These are phyloP conservation scores for Rutstroemia sp. DNA, from an alignment of 2,329 filamentous ascomycete species.

Conservation along the genomic window DNA sequence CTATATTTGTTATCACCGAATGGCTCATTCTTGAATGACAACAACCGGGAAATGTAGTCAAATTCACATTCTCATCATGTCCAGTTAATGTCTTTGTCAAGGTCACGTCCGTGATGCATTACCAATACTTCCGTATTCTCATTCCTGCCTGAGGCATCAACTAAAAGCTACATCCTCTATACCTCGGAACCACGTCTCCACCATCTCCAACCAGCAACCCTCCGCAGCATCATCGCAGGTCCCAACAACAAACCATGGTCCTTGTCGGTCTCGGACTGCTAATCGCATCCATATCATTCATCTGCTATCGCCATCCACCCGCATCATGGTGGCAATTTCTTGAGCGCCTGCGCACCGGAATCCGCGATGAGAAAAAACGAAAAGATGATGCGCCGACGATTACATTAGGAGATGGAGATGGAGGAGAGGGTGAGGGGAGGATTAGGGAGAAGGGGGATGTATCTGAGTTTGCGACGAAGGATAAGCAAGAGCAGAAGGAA, in stretches of 20 bases:
- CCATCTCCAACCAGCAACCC: neutral
- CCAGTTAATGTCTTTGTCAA: too few species aligned
- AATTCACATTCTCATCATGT: too few species aligned
- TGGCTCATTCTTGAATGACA: too few species aligned
- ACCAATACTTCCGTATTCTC: too few species aligned
- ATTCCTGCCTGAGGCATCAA: too few species aligned
- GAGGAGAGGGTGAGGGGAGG: neutral
- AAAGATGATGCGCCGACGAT: slow-evolving; percentile 12
- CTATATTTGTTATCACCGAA: too few species aligned
- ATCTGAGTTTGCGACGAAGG: neutral
- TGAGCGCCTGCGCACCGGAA: slow-evolving; percentile 20
- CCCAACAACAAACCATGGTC: neutral
- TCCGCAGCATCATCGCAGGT: too few species aligned
- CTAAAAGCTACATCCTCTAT: too few species aligned
- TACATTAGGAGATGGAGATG: neutral
- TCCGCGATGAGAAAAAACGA: slow-evolving; percentile 2
- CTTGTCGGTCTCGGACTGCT: slow-evolving; percentile 53
- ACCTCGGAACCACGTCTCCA: too few species aligned
- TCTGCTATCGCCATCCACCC: slow-evolving; percentile 46
- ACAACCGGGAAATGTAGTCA: too few species aligned
- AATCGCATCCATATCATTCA: slow-evolving; percentile 50
- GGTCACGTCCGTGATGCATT: too few species aligned
- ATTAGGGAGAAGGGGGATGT: neutral
- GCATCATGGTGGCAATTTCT: slow-evolving; percentile 38
- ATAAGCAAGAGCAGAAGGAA: neutral